Evolutionary conservation across 1,284 basidiomycete species (phyloP), one percentile per base, ranked within the genome.

Genomic region (Meira nashicola): DNA sequence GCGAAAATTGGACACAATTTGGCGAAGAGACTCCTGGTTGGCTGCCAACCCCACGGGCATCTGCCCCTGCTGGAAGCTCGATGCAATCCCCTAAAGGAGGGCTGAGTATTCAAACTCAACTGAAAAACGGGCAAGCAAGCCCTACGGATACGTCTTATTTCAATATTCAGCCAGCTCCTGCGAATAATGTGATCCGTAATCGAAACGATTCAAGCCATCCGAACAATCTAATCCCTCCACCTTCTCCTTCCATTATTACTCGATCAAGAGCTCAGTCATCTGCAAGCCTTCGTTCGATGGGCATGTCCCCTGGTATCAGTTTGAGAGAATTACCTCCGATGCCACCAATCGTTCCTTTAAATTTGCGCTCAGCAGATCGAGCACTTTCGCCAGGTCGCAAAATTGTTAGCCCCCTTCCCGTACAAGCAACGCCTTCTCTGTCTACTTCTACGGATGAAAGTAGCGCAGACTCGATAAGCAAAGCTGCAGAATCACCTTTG

Each of bases 181-280:
- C 47, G 3, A 37, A 23, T 6, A 38, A 37, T 17, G 37, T 15
- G 3, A 33, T 33, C 8, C 28, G 28, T 8, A 33, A 33, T 33
- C 28, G 28, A 33, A 33, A 33, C 8, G 7, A 37, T 19, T 38
- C 23, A 58, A 54, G 54, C 1, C 55, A 64, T 1, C 52, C 59
- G 6, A 58, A 43, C 1, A 50, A 55, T 0, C 62, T 55, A 14
- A 54, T 46, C 9, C 64, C 73, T 6, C 73, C 73, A 23, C 73
- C 73, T n/a, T 73, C 71, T 37, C 73, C 73, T 0, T 73, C 71
- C 7, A 67, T 75, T 49, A 75, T 75, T 64, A 68, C 66, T 39
- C 65, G 71, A 6, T 70, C 65, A 9, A 65, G 73, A 19, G 69
- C 73, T 5, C 71, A 71, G 11, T 71, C 69, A 1, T 68, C 66